Evolutionary conservation across 108 stramenopile genomes (phyloP), one percentile per base, ranked within the genome.

Genomic region (Skeletonema grethae): DNA sequence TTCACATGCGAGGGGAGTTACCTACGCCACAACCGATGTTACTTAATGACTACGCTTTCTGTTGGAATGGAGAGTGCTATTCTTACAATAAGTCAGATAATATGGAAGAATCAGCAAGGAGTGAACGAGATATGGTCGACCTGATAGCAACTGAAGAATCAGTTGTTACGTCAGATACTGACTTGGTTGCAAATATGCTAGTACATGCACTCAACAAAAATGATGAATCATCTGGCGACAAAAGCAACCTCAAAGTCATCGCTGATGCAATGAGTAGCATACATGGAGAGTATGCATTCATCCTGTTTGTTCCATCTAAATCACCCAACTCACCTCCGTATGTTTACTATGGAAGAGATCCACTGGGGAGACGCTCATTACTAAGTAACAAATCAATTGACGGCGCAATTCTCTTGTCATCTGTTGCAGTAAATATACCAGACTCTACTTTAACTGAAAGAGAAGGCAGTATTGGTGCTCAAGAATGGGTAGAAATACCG

Each of bases 1-100:
- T 93, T 39, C 80, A 88, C 63, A 85, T 93, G 87, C 85, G 92
- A 2, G 84, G 84, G 15, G 25, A 61, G 5, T 46, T 61, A 4
- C 64, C 84, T 16, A 48, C 65, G 9, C 36, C 63, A 46, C 92
- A 93, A 67, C 92, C 92, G 22, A 5, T 69, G 29, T 35, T 69
- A 24, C 48, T 86, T 82, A 13, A 74, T 18, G 12, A 11, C n/a
- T 79, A 55, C 29, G 84, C 80, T 36, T 59, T 94, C 32, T 86
- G 87, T 61, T 94, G 92, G 92, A 94, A 94, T 77, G 92, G 92
- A 60, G 92, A 94, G 82, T 80, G 87, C n/a, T 94, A 94, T 67
- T 61, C 83, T 11, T 79, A 80, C 39, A 11, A 32, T 61, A 20
- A 15, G 4, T 28, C 60, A 16, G 20, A 69, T 12, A 18, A 69